These are phyloP conservation scores for Chaetomium sp. DNA, from an alignment of 2,329 filamentous ascomycete genomes.

Conservation along the genomic window DNA sequence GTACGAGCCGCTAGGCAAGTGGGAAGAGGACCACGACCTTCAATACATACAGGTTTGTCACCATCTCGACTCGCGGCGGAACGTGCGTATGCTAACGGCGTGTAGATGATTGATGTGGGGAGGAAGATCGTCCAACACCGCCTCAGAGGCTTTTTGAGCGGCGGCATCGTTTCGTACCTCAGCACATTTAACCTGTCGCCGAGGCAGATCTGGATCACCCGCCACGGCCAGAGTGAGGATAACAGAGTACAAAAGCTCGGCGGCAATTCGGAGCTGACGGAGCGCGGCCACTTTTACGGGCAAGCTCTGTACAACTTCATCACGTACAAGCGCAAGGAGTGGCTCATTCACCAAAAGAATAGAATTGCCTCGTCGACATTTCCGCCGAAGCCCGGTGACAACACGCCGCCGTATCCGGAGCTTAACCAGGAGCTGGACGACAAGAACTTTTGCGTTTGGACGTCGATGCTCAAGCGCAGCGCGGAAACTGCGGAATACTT, in stretches of 20 bases:
- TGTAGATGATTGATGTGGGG: conserved; percentile 90
- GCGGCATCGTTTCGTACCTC: conserved; percentile 90
- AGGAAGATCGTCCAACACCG: conserved; percentile 91
- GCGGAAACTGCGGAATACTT: conserved; percentile 88
- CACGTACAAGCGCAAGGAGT: conserved; percentile 74
- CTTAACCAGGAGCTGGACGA: conserved; percentile 68
- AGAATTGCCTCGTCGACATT: conserved; percentile 77
- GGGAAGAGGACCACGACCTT: conserved; percentile 87
- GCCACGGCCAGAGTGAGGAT: conserved; percentile 88
- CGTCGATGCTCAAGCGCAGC: conserved; percentile 90
- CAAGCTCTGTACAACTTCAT: conserved; percentile 81
- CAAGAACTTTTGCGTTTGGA: conserved; percentile 98
- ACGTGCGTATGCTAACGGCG: not conserved
- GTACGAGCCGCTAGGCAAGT: conserved; percentile 86
- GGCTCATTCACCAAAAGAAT: conserved; percentile 80
- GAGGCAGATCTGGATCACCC: conserved; percentile 96
- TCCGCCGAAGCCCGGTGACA: conserved; percentile 87
- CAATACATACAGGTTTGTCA: conserved; percentile 77
- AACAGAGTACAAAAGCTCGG: conserved; percentile 88
- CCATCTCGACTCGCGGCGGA: too few species aligned
- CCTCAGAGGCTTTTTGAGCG: conserved; percentile 87
- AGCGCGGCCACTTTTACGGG: conserved; percentile 78
- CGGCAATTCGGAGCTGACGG: conserved; percentile 82
- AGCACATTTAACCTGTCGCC: conserved; percentile 96
- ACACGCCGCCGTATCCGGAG: conserved; percentile 92